Base-by-base conservation (phyloP, 441 rosid species). In the Rhodomyrtus psidioides region DNA sequence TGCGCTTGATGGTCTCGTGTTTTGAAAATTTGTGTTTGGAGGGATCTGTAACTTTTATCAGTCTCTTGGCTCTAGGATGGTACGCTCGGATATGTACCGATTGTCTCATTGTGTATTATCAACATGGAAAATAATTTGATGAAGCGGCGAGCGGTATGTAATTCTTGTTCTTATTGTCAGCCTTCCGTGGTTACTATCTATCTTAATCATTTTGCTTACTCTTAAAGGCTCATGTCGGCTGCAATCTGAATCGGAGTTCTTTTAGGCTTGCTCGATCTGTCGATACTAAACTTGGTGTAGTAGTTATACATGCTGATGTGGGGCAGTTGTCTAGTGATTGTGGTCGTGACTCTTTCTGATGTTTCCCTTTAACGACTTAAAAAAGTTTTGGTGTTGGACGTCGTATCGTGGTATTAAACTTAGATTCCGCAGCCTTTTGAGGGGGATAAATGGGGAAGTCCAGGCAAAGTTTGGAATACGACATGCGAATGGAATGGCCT, bases 51-150 rank as follows among this genome's bases (percentile, higher is more conserved):
- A 39, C 79, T 70, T 70, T 34, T 19, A 21, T 39, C 39, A 1
- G n/a, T 70, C 79, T 70, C 49, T 70, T 70, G 79, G 16, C 76
- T 39, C 79, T 19, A 39, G 79, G 79, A 70, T 39, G 79, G 49
- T 21, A 39, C 8, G 3, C n/a, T 70, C 14, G 7, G n/a, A 39
- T 70, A 39, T 34, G n/a, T 70, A 39, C 79, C 28, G 13, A 56
- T 56, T 55, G 58, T 56, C 62, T 24, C 44, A 21, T 6, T 39
- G 79, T 70, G 79, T 12, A 70, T 39, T 39, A 21, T 42, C 79
- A 21, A 70, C 79, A 39, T 39, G 49, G 13, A 70, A 39, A 70
- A 70, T 70, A 70, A 70, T 70, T 70, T 39, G 79, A 70, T 70
- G 42, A 8, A 21, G 49, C 16, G n/a, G 42, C 14, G 14, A 34